These are phyloP conservation scores for Dactylorhiza incarnata DNA, from an alignment of 106 monocot species.

Conservation along the genomic window DNA sequence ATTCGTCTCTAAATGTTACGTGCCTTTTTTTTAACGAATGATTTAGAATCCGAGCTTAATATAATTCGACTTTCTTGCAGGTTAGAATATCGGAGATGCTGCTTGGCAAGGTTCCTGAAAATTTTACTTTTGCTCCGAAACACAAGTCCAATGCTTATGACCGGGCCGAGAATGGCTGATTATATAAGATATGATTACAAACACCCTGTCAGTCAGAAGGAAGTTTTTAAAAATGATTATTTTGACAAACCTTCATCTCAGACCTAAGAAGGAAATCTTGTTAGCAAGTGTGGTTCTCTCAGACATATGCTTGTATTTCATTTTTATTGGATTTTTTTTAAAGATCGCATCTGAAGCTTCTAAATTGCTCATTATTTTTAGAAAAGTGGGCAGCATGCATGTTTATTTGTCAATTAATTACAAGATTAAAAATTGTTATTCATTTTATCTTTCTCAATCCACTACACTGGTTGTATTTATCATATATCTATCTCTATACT, in stretches of 20 bases:
- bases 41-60: background rate
- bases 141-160: slow-evolving; percentile 81
- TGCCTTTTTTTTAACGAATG: background rate
- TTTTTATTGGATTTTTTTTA: background rate
- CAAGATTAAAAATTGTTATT: too few species aligned
- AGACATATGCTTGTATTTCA: background rate
- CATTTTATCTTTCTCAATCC: too few species aligned
- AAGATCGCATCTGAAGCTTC: background rate
- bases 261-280: background rate
- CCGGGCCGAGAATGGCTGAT: slow-evolving; percentile 51
- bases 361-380: background rate
- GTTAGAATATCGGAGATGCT: slow-evolving; percentile 85
- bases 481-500: too few species aligned
- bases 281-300: background rate
- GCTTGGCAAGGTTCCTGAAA: slow-evolving; percentile 83
- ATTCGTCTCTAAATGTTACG: background rate
- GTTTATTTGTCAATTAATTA: too few species aligned
- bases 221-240: background rate
- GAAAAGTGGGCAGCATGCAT: background rate
- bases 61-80: slow-evolving; percentile 20
- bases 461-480: too few species aligned
- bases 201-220: background rate
- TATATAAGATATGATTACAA: background rate
- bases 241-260: background rate
- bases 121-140: slow-evolving; percentile 56